phyloP scores from a whole-genome alignment of 108 stramenopile species.

The Cyclotella choctawhatcheeana region DNA sequence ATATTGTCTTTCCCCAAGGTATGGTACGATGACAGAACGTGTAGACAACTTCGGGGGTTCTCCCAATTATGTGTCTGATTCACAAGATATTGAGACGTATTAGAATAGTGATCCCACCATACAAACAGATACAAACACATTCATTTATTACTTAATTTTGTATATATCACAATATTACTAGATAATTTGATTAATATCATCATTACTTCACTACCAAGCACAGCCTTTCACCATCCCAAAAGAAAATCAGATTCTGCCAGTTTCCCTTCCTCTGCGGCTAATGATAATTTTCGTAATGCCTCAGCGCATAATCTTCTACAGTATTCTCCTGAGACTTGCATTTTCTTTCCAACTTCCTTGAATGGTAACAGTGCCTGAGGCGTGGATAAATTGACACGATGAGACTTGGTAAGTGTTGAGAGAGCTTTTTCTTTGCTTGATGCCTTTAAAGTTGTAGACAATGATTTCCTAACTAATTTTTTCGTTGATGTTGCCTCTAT shows the following conservation, averaged over 20 bases:
- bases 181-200: neutral
- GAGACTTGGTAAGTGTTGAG: conserved; percentile 21
- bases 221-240: neutral
- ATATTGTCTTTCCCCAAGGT: no score
- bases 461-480: neutral
- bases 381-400: conserved; percentile 38
- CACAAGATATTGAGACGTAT: no score
- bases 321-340: conserved; percentile 85
- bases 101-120: no score
- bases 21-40: no score
- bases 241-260: conserved; percentile 57
- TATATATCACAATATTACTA: neutral
- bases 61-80: no score
- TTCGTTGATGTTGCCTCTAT: neutral
- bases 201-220: neutral
- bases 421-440: conserved; percentile 27
- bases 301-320: conserved; percentile 65
- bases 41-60: no score
- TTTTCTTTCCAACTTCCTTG: conserved; percentile 78
- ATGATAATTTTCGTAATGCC: conserved; percentile 68
- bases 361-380: conserved; percentile 58
- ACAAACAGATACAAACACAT: no score
- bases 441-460: neutral
- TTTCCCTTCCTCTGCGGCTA: conserved; percentile 75
- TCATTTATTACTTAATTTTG: no score